A percentile compares a stretch with the other conserved stretches of the same genome.
phyloP scores from a whole-genome alignment of 2,329 filamentous ascomycete genomes.

The Xylariomycetidae sp. region DNA sequence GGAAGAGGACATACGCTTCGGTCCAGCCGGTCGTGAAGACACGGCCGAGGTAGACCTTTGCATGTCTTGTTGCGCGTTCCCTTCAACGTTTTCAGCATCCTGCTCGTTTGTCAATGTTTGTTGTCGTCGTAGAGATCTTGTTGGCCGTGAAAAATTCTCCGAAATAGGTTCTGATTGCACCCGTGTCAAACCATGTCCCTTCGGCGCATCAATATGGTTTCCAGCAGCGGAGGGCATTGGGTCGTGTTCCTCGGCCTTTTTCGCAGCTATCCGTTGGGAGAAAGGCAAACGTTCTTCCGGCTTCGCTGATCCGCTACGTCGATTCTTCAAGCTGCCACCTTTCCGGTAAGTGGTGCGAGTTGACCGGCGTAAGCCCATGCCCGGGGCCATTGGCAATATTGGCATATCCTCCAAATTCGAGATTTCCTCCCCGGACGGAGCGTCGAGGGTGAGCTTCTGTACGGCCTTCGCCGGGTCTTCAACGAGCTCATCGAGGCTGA shows the following conservation, averaged over 20 bases:
- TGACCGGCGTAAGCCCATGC: constrained; percentile 77
- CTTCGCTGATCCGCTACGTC: constrained; percentile 72
- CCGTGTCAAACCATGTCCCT: constrained; percentile 49
- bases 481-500: constrained; percentile 76
- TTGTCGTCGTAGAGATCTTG: constrained; percentile 39
- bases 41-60: constrained; percentile 25
- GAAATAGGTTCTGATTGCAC: constrained; percentile 65
- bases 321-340: constrained; percentile 80
- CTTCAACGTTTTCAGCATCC: constrained; percentile 9
- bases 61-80: constrained; percentile 43
- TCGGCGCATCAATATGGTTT: constrained; percentile 39
- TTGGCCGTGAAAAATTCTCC: constrained; percentile 59
- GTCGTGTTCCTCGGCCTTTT: constrained; percentile 54
- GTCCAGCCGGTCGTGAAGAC: constrained; percentile 12
- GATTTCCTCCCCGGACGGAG: constrained; percentile 38
- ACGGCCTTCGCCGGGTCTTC: constrained; percentile 70
- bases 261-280: constrained; percentile 62
- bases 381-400: constrained; percentile 73
- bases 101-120: constrained; percentile 44
- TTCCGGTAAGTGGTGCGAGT: constrained; percentile 87
- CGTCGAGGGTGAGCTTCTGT: constrained; percentile 58
- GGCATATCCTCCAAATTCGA: constrained; percentile 64
- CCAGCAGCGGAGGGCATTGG: constrained; percentile 20
- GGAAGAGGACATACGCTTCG: constrained; percentile 13
- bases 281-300: constrained; percentile 71